phyloP scores from a whole-genome alignment of 768 basidiomycete species.

The Lentinus tigrinus region DNA sequence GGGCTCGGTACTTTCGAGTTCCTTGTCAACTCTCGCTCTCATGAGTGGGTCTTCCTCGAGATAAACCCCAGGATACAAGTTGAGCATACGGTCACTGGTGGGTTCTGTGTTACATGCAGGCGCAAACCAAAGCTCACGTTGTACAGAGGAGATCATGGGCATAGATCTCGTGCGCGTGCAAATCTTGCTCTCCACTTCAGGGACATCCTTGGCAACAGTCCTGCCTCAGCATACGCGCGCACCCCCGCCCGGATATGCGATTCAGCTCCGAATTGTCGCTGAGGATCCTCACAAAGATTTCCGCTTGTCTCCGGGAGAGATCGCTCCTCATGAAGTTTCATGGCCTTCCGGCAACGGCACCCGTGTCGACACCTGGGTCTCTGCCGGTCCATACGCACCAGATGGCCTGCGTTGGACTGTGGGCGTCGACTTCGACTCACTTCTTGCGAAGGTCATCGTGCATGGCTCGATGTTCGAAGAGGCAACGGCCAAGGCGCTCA shows the following conservation, averaged over 20 bases:
- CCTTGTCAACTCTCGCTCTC: conserved; percentile 24
- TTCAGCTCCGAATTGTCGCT: conserved; percentile 34
- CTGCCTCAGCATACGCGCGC: neutral
- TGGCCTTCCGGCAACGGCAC: conserved; percentile 17
- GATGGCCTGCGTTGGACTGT: neutral
- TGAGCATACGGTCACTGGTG: conserved; percentile 34
- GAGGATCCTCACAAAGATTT: conserved; percentile 33
- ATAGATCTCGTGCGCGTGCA: conserved; percentile 33
- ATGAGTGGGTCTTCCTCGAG: conserved; percentile 36
- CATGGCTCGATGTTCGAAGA: conserved; percentile 5
- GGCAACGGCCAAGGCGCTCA: conserved; percentile 3
- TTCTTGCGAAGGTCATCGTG: conserved; percentile 33
- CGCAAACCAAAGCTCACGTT: neutral
- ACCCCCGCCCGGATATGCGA: conserved; percentile 23
- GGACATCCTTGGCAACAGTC: neutral
- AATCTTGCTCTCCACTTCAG: conserved; percentile 22
- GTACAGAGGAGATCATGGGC: conserved; percentile 11
- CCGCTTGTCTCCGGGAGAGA: conserved; percentile 29
- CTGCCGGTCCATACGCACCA: neutral
- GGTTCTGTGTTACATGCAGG: neutral
- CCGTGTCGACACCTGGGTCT: conserved; percentile 27
- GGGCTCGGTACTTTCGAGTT: conserved; percentile 35
- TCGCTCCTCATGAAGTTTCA: conserved; percentile 21
- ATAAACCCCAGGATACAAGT: conserved; percentile 33
- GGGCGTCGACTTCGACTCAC: conserved; percentile 17